Evolutionary conservation across 805 yeast genomes (phyloP).

Genomic region (Lachancea kluyveri): DNA sequence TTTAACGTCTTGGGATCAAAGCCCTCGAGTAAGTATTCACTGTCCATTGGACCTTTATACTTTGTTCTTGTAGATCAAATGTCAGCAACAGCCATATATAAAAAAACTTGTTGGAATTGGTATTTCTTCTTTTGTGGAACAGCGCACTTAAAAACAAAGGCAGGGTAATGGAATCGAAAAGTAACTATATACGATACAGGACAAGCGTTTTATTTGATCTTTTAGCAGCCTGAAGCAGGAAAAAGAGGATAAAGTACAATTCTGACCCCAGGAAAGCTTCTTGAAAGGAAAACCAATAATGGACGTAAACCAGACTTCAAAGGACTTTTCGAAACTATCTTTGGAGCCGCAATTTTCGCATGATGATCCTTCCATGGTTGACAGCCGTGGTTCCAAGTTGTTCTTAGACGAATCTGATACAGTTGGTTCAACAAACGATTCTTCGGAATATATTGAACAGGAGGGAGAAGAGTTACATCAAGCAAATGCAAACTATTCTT

Average conservation of each 20-base stretch:
- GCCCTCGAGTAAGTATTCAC: conserved; percentile 32
- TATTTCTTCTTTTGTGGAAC: too few relatives aligned
- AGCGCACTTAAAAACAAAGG: too few relatives aligned
- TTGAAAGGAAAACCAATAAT: conserved; percentile 1
- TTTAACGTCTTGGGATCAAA: conserved; percentile 63
- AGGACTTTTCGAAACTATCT: conserved; percentile 17
- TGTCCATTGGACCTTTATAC: conserved; percentile 8
- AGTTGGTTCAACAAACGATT: not conserved
- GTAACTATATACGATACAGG: not conserved
- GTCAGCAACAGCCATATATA: not conserved
- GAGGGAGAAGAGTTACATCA: conserved; percentile 2
- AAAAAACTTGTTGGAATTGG: not conserved
- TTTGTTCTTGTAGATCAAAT: not conserved
- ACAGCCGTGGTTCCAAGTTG: not conserved
- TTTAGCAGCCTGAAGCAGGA: too few relatives aligned
- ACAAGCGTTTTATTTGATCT: too few relatives aligned
- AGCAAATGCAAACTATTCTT: conserved; percentile 26
- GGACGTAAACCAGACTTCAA: conserved; percentile 8
- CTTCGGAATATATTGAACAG: not conserved
- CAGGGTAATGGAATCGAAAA: not conserved
- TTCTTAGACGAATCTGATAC: not conserved
- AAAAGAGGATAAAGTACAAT: too few relatives aligned
- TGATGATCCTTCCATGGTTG: conserved; percentile 11
- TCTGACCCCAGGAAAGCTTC: not conserved
- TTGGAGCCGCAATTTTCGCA: conserved; percentile 25